Evolutionary conservation across 2,329 filamentous ascomycete genomes (phyloP), one percentile per base, ranked within the genome.

Genomic region (Sporothrix brunneoviolacea): DNA sequence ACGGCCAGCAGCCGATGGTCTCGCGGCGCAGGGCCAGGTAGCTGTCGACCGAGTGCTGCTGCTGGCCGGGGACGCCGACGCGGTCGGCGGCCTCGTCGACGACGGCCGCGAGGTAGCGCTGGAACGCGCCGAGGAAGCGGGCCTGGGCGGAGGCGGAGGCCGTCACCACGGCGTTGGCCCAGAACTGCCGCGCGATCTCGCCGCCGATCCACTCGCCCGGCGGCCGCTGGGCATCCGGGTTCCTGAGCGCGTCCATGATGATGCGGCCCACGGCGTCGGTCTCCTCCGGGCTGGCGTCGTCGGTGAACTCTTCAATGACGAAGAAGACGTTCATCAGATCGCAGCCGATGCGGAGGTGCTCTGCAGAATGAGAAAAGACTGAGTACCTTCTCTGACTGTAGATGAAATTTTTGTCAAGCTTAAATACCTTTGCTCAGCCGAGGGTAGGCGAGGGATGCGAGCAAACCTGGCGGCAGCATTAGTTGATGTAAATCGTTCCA

Each of bases 251-350:
- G 22, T 63, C 58, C 48, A 55, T 56, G 19, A 59, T 47, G 19
- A 53, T 36, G 8, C 32, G 24, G 1, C 43, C 55, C 22, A 59
- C 48, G 4, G 38, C 6, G n/a, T 47, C 30, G 0, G 54, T 52
- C 6, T 59, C 54, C 1, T 41, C 28, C 3, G 51, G 41, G 2
- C 38, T 37, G 0, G 51, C 42, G 8, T 51, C 43, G 47, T 62
- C 61, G 0, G 60, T 58, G 40, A 55, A 46, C 41, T 62, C 60
- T 33, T 62, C 61, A 8, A 60, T 55, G 27, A 61, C 51, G 41
- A 62, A 63, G 47, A 61, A 61, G 16, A 62, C 45, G 41, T 62
- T 57, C 59, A 62, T 61, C 4, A 61, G 39, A 33, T 62, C 60
- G 27, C 57, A 61, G 19, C 21, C 49, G 12, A 49, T 51, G 15